phyloP scores from a whole-genome alignment of 2,329 filamentous ascomycete species.

The Cercospora canescens region DNA sequence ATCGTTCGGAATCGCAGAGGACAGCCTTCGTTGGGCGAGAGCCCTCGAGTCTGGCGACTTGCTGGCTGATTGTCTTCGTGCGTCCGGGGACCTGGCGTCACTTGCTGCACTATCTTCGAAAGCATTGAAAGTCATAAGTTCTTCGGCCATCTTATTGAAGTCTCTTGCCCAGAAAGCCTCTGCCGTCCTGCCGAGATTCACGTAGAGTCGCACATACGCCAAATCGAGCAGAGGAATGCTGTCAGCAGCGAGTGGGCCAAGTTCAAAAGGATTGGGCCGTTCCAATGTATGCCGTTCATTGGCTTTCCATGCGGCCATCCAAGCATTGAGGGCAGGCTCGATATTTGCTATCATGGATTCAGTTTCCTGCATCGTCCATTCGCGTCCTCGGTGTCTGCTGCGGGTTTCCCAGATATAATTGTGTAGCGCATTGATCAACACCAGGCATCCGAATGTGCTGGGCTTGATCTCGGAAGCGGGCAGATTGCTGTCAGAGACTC shows the following conservation, averaged over 20 bases:
- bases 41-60: constrained; percentile 15
- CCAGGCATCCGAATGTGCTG: constrained; percentile 87
- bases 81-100: constrained; percentile 6
- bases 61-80: constrained; percentile 3
- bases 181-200: constrained; percentile 88
- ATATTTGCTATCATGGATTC: constrained; percentile 96
- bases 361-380: constrained; percentile 89
- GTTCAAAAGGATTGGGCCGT: constrained; percentile 78
- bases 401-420: constrained; percentile 99
- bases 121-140: constrained; percentile 76
- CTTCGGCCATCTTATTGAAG: constrained; percentile 87
- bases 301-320: constrained; percentile 88
- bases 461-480: constrained; percentile 62
- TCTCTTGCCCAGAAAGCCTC: constrained; percentile 93
- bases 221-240: constrained; percentile 88
- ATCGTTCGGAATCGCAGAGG: constrained; percentile 21
- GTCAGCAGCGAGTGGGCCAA: constrained; percentile 82
- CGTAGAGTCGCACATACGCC: constrained; percentile 88
- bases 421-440: constrained; percentile 91
- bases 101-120: constrained; percentile 32
- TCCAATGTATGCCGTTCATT: constrained; percentile 83
- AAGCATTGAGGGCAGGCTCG: constrained; percentile 88
- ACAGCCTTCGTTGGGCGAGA: constrained; percentile 34
- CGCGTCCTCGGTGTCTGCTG: constrained; percentile 80
- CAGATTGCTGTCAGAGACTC: constrained; percentile 19